Evolutionary conservation across 2,329 filamentous ascomycete species (phyloP), one percentile per base, ranked within the genome.

Genomic region (Beauveria sp.): DNA sequence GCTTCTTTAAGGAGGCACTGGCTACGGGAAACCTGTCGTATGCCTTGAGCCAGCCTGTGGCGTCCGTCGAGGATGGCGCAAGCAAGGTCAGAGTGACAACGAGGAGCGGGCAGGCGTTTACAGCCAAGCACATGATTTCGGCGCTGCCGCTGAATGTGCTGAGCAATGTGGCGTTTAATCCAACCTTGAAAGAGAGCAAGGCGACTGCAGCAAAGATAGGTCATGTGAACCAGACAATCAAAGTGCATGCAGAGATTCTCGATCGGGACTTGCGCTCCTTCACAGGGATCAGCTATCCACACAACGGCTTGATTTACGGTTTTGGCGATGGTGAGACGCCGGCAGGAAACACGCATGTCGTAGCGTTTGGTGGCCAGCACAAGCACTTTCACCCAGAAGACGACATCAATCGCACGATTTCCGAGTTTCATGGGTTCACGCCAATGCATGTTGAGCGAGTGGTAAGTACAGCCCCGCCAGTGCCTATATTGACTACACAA

Each of bases 271-370:
- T 81, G 50, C 69, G 77, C 0, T 79, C 76, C 0, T 79, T 75
- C 71, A 76, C 74, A 0, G 74, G 75, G 3, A 72, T 80, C 2
- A 73, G 72, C 12, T 79, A 77, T 60, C 77, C 78, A 0, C 67
- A 73, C 12, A 79, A 79, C 20, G 71, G 73, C 18, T 70, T 81
- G 0, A 70, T 73, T 3, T 80, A 77, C 51, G 75, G 71, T 0
- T 73, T 79, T 6, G 79, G 75, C 0, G 79, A 81, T 60, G 79
- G 79, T 0, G 73, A 70, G 0, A 79, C 76, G 0, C 75, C 76
- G 0, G 72, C 73, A 0, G 77, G 79, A 0, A 80, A 80, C 45
- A 79, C 78, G 0, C 79, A 81, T 42, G 67, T 81, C 1, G 79
- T 81, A 0, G 72, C 72, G 1, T 81, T 82, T 56, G 78, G 79